phyloP scores from a whole-genome alignment of 1,284 basidiomycete species.

The Malassezia arunalokei region DNA sequence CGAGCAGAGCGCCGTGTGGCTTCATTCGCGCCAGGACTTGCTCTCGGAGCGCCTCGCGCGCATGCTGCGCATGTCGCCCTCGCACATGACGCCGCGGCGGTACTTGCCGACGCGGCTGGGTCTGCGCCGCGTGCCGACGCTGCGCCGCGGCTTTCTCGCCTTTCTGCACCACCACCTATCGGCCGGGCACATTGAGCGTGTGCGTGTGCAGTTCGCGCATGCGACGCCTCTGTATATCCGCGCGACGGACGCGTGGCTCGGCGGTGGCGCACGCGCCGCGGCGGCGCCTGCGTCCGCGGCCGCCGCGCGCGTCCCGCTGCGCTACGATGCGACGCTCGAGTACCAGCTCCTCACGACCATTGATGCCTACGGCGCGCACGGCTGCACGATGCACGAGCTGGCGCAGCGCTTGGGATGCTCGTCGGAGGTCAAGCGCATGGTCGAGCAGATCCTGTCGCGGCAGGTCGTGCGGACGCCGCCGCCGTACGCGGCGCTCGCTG shows the following conservation, averaged over 20 bases:
- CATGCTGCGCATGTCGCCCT: conserved; percentile 2
- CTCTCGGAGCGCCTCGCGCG: background rate
- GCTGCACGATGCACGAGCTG: conserved; percentile 15
- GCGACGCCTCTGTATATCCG: conserved; percentile 12
- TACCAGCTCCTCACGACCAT: conserved; percentile 4
- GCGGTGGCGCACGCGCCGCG: background rate
- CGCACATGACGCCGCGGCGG: conserved; percentile 12
- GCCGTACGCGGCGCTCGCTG: conserved; percentile 4
- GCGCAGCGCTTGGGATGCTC: conserved; percentile 7
- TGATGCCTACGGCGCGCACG: background rate
- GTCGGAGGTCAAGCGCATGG: conserved; percentile 14
- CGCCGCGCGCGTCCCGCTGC: background rate
- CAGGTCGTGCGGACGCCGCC: background rate
- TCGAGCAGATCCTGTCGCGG: conserved; percentile 13
- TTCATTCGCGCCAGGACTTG: conserved; percentile 26
- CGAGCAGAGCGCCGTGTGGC: conserved; percentile 21
- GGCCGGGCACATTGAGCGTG: conserved; percentile 10
- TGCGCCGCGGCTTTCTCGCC: conserved; percentile 9
- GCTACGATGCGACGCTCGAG: background rate
- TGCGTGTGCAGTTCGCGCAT: conserved; percentile 6
- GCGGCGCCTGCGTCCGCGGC: background rate
- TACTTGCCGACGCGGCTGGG: conserved; percentile 9
- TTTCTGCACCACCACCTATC: conserved; percentile 7
- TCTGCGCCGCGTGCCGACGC: conserved; percentile 2
- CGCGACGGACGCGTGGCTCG: conserved; percentile 1